Base-by-base conservation (phyloP, 768 basidiomycete species). In the Boletus rufocinnamomeus region DNA sequence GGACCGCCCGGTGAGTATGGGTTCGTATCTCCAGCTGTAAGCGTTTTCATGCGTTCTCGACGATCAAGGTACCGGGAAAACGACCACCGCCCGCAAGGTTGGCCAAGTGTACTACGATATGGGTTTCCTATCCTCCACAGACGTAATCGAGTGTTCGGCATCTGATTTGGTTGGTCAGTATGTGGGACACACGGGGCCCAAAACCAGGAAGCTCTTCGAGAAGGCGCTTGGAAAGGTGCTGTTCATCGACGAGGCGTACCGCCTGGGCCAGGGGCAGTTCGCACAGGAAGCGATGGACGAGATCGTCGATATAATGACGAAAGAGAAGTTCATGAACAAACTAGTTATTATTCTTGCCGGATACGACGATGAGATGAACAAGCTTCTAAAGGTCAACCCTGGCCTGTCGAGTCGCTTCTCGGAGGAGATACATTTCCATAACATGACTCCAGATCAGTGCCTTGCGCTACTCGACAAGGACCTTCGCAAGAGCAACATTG, bases 241-340 rank as follows among this genome's bases (percentile, higher is more conserved):
- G 1, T 89, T 89, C 73, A 77, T 89, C 52, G 88, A 89, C 54
- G 88, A 89, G 60, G 88, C 88, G 0, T 89, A 89, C 63, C 76
- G 86, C 27, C 75, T 89, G 14, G 69, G 77, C 9, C 76, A 85
- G 48, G 87, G 86, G 0, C 81, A 75, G 0, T 89, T 87, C 61
- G 85, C 86, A 2, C 78, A 86, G 66, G 88, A 89, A 68, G 88
- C 88, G 8, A 79, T 87, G 32, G 88, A 89, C 67, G 88, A 89
- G 62, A 67, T 89, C 28, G 88, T 89, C 10, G 81, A 80, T 8
- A 67, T 84, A 1, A 75, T 89, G 57, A 89, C 88, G 1, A 76
- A 84, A 44, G 80, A 83, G 2, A 74, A 69, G 43, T 89, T 80
- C 73, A 77, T 78, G 61, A 74, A 77, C 21, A 87, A 87, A 63